Base-by-base conservation (phyloP, 345 rosid species). In the Viola odorata region DNA sequence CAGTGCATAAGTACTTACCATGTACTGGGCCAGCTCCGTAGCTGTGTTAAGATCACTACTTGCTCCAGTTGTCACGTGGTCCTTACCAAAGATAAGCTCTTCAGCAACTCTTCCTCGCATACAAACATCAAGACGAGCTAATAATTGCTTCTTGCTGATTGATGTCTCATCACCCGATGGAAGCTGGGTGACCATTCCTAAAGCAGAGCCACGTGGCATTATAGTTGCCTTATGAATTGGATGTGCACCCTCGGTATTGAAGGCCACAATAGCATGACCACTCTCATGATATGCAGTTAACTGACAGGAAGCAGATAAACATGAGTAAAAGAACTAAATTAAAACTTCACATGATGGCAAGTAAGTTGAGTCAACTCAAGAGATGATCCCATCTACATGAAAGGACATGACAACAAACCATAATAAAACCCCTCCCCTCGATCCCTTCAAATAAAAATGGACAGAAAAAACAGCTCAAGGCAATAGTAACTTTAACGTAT, bases 21-120 rank as follows among this genome's bases (percentile, higher is more conserved):
- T 94, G 65, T 90, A 94, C 12, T 85, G 89, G 3, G 97, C 99
- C 74, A 94, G 88, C 72, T 90, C 96, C 5, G 99, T 94, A 59
- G 99, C 99, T 7, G 87, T 82, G 38, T 78, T 71, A 45, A 94
- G 91, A 81, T 94, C 99, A 53, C 96, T 88, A 73, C 96, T 94
- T 7, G 99, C 99, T 56, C 97, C 99, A 38, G 97, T 94, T 45
- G 99, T 94, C 69, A 94, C 64, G 61, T 84, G 71, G 74, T 94
- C 99, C 61, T 58, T 81, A 49, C 99, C 99, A 74, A 94, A 94
- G 61, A 90, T 84, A 64, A 94, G 95, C 78, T 94, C 99, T 75
- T 94, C 99, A 4, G 99, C 99, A 50, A 84, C 99, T 83, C 99
- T 85, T 75, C 99, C 99, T 56, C 99, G 96, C 97, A 94, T 94